Conservation (phyloP, 331 rosid species). For the Ulmus americana region DNA sequence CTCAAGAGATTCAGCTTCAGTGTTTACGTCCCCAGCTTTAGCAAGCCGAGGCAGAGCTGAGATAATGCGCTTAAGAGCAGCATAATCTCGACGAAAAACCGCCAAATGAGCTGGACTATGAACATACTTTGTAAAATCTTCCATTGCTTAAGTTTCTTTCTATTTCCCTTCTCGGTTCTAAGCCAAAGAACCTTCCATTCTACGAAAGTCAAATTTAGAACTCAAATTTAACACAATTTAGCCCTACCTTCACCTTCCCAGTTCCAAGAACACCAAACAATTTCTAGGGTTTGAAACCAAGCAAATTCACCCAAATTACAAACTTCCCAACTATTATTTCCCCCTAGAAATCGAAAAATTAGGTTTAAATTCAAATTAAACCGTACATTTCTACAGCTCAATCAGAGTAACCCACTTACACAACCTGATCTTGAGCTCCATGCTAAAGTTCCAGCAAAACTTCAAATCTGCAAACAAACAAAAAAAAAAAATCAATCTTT, state of each 20-base stretch:
- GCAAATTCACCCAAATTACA: conserved; percentile 25
- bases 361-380: conserved; percentile 17
- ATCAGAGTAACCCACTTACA: conserved; percentile 15
- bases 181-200: conserved; percentile 38
- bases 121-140: conserved; percentile 57
- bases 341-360: conserved; percentile 5
- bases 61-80: conserved; percentile 53
- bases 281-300: conserved; percentile 20
- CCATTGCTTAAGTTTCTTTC: conserved; percentile 39
- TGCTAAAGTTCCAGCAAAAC: conserved; percentile 20
- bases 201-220: conserved; percentile 24
- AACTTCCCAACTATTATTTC: conserved; percentile 6
- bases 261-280: conserved; percentile 25
- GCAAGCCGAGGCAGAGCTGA: conserved; percentile 61
- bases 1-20: conserved; percentile 73
- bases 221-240: conserved; percentile 18
- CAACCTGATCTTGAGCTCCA: conserved; percentile 35
- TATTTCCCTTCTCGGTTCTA: conserved; percentile 37
- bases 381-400: conserved; percentile 22
- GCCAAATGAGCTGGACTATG: conserved; percentile 91
- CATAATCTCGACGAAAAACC: conserved; percentile 65
- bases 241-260: conserved; percentile 24
- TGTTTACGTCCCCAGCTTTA: conserved; percentile 72
- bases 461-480: conserved; percentile 46
- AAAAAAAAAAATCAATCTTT: conserved; percentile 11